A percentile compares a stretch with the other conserved stretches of the same genome.
phyloP scores from a whole-genome alignment of 2,329 filamentous ascomycete species.

The Curvularia spicifera region DNA sequence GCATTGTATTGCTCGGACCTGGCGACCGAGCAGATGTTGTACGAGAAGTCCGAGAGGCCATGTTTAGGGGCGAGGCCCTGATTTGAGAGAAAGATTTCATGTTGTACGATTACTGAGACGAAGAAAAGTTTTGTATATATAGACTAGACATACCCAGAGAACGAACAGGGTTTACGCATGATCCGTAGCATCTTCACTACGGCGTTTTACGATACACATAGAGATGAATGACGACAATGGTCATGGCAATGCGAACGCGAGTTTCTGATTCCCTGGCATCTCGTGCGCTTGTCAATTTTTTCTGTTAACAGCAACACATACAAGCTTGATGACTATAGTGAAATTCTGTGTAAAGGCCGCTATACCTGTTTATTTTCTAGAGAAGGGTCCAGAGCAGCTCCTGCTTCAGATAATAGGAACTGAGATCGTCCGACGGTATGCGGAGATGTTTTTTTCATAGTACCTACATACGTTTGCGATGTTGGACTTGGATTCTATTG shows the following conservation, averaged over 20 bases:
- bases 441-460: too few species aligned
- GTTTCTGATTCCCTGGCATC: background rate
- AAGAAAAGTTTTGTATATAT: constrained; percentile 2
- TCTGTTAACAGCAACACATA: too few species aligned
- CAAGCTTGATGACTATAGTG: too few species aligned
- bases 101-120: background rate
- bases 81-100: constrained; percentile 42
- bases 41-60: constrained; percentile 82
- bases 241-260: background rate
- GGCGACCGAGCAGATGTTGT: constrained; percentile 90
- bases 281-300: too few species aligned
- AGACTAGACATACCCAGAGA: background rate
- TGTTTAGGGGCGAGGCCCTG: constrained; percentile 59
- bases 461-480: too few species aligned
- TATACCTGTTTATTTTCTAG: too few species aligned
- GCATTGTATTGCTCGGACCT: constrained; percentile 88
- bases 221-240: background rate
- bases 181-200: background rate
- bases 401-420: too few species aligned
- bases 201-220: background rate
- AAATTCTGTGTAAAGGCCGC: too few species aligned
- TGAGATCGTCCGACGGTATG: too few species aligned
- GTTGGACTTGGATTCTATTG: too few species aligned
- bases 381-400: too few species aligned
- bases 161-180: background rate